Evolutionary conservation across 495 filamentous ascomycete genomes (phyloP), one percentile per base, ranked within the genome.

Genomic region (Aspergillus asperescens): DNA sequence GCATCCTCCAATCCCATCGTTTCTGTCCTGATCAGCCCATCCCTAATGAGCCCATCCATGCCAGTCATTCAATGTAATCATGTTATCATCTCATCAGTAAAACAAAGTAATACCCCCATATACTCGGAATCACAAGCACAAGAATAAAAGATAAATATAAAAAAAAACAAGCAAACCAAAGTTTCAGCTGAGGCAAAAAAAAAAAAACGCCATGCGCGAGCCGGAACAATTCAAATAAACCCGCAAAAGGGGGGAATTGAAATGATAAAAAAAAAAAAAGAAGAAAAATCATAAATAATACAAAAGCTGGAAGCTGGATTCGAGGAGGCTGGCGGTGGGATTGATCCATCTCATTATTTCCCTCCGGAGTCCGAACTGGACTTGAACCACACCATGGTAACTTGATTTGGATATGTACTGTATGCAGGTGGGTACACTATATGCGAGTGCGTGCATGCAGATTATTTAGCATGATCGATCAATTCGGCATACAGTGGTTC

Each of bases 401-500:
- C 25, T 28, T 5, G 9, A 28, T 28, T 28, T 9, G 4, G 25
- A 28, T 28, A 9, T 9, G 25, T 28, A 28, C 5, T 28, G 25
- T 28, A 28, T 28, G 29, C 29, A 3, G 7, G 22, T 1, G 32
- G 31, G 28, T 8, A 5, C 18, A 6, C 31, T 18, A n/a, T 37
- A 13, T 7, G 5, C 4, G 3, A 39, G 27, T n/a, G 37, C 13
- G 24, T 18, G 31, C n/a, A 32, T 9, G 47, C n/a, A 8, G 10
- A 25, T 76, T 69, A 95, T 63, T 86, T 83, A 18, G 92, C 90
- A 71, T 98, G 94, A 38, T 76, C 76, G 32, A 96, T 81, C 62
- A 98, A 85, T 62, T 94, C 88, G 35, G 83, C 83, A 59, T 95
- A 99, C 37, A 99, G 72, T 55, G 91, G 86, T 51, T 87, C 80